Percentiles rank a stretch among this genome's conserved stretches.
These are phyloP conservation scores for Penicillium pancosmium DNA, from an alignment of 495 filamentous ascomycete genomes.

Conservation along the genomic window DNA sequence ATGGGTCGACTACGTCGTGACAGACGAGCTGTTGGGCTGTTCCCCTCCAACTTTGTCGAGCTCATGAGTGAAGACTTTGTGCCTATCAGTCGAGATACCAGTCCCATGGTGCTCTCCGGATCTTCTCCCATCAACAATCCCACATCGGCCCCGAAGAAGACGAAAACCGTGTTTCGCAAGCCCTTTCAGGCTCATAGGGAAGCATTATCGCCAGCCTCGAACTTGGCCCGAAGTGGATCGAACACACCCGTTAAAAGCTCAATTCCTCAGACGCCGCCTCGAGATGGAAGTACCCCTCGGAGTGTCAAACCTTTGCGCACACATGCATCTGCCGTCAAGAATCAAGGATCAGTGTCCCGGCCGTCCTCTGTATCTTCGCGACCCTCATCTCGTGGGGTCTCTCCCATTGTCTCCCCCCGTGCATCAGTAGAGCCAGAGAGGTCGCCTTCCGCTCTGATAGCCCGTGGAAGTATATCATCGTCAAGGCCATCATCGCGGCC, in stretches of 20 bases:
- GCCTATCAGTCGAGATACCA: constrained; percentile 75
- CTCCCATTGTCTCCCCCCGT: constrained; percentile 31
- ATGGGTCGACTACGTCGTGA: constrained; percentile 88
- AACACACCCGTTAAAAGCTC: constrained; percentile 40
- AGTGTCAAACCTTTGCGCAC: constrained; percentile 44
- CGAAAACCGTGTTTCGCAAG: constrained; percentile 52
- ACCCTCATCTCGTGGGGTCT: constrained; percentile 33
- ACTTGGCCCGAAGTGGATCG: constrained; percentile 33
- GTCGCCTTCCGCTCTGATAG: constrained; percentile 37
- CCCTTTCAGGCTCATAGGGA: constrained; percentile 59
- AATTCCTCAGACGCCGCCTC: constrained; percentile 52
- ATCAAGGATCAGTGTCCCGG: constrained; percentile 38
- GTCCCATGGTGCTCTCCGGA: constrained; percentile 58
- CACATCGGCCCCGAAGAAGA: constrained; percentile 52
- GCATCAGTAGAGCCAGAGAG: constrained; percentile 29
- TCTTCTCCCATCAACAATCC: constrained; percentile 48
- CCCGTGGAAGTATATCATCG: constrained; percentile 28
- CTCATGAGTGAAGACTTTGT: constrained; percentile 83
- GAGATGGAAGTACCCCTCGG: constrained; percentile 40
- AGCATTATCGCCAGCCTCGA: constrained; percentile 48
- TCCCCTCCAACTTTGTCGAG: constrained; percentile 97
- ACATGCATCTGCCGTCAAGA: constrained; percentile 40
- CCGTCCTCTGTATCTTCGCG: constrained; percentile 34
- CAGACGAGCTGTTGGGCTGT: constrained; percentile 82
- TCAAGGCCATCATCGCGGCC: constrained; percentile 32